Evolutionary conservation across 1,139 yeast genomes (phyloP).

Genomic region (Yamadazyma buinensis): DNA sequence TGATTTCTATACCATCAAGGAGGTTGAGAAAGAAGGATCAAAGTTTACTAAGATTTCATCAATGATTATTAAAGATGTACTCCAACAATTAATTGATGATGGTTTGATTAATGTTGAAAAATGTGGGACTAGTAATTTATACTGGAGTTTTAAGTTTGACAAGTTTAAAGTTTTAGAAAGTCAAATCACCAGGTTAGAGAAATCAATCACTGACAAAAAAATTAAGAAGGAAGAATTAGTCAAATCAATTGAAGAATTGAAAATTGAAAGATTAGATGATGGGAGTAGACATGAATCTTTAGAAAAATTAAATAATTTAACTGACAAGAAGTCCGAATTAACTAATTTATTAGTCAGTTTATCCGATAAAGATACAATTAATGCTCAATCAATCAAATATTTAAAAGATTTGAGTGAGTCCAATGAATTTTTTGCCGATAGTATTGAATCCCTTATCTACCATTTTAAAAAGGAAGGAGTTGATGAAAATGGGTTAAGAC

Average conservation of each 20-base stretch:
- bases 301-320: background rate
- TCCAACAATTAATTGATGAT: background rate
- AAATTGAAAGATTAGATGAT: background rate
- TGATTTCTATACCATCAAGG: background rate
- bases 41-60: background rate
- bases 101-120: conserved; percentile 1
- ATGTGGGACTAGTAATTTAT: background rate
- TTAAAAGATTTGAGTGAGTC: background rate
- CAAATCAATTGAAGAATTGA: background rate
- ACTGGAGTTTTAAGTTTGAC: background rate
- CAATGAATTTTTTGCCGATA: background rate
- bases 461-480: background rate
- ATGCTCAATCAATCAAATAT: background rate
- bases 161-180: background rate
- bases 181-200: background rate
- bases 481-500: background rate
- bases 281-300: background rate
- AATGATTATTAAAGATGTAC: background rate
- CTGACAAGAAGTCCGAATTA: background rate
- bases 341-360: background rate
- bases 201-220: background rate
- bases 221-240: background rate
- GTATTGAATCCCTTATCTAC: background rate
- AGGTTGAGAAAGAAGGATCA: background rate
- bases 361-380: background rate